Percentiles rank a stretch among this genome's conserved stretches.
Conservation (phyloP, 805 yeast species). For the Metschnikowia lochheadii region DNA sequence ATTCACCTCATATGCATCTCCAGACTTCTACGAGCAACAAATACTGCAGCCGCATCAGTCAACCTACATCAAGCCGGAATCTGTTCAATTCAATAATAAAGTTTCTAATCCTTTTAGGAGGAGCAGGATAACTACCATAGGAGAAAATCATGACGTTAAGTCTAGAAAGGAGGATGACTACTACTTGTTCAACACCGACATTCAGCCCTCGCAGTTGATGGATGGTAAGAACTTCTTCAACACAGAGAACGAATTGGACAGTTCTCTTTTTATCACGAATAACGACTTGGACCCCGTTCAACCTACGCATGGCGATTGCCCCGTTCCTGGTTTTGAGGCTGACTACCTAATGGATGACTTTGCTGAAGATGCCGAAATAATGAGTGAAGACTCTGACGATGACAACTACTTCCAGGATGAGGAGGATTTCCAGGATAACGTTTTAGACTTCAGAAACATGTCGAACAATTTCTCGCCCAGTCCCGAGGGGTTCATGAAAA, state of each 20-base stretch:
- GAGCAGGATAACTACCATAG: conserved; percentile 33
- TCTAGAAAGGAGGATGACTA: conserved; percentile 32
- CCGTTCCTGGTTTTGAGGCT: conserved; percentile 32
- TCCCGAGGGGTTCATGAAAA: conserved; percentile 7
- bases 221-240: conserved; percentile 21
- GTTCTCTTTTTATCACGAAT: conserved; percentile 25
- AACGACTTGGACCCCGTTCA: conserved; percentile 9
- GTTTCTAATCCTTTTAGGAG: conserved; percentile 17
- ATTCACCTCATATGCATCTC: conserved; percentile 39
- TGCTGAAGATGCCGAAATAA: conserved; percentile 41
- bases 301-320: conserved; percentile 6
- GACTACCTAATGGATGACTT: conserved; percentile 34
- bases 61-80: conserved; percentile 12
- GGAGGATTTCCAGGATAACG: conserved; percentile 22
- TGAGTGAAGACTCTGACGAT: conserved; percentile 38
- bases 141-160: conserved; percentile 17
- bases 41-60: conserved; percentile 8
- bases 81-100: conserved; percentile 6
- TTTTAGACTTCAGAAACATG: neutral
- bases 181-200: conserved; percentile 38
- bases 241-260: conserved; percentile 24
- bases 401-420: conserved; percentile 37
- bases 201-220: conserved; percentile 38
- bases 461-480: neutral
- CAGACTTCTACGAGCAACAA: conserved; percentile 20